phyloP scores from a whole-genome alignment of 2,329 filamentous ascomycete species.

The Exophiala sp. region DNA sequence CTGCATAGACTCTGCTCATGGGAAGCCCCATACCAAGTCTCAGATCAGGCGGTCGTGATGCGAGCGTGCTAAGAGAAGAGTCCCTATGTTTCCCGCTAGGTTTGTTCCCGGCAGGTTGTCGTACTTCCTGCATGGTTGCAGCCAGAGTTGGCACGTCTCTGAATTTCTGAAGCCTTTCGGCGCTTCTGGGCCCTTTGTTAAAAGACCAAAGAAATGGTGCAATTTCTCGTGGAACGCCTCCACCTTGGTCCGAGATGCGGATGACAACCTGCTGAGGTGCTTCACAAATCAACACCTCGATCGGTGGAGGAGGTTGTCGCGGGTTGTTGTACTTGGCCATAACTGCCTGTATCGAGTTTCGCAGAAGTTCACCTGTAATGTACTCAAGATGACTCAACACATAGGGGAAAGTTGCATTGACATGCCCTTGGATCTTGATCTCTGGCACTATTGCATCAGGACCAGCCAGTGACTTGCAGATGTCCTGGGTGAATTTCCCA shows the following conservation, averaged over 20 bases:
- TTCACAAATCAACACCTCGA: slow-evolving; percentile 93
- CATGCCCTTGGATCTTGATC: slow-evolving; percentile 78
- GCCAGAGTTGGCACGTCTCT: slow-evolving; percentile 84
- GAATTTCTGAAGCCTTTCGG: slow-evolving; percentile 77
- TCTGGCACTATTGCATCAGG: slow-evolving; percentile 69
- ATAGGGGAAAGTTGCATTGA: slow-evolving; percentile 89
- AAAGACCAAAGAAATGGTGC: slow-evolving; percentile 95
- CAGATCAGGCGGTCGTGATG: slow-evolving; percentile 78
- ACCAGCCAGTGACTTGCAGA: slow-evolving; percentile 73
- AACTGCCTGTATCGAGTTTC: slow-evolving; percentile 91
- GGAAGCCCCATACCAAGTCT: slow-evolving; percentile 89
- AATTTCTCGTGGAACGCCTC: slow-evolving; percentile 80
- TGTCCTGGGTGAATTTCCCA: slow-evolving; percentile 68
- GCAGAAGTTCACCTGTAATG: slow-evolving; percentile 89
- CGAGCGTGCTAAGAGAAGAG: slow-evolving; percentile 73
- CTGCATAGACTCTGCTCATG: slow-evolving; percentile 89
- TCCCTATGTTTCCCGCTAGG: slow-evolving; percentile 40
- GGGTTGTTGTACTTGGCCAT: slow-evolving; percentile 66
- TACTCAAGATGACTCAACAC: slow-evolving; percentile 96
- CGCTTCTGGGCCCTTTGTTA: slow-evolving; percentile 80
- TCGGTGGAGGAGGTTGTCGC: slow-evolving; percentile 63
- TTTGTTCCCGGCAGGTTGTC: slow-evolving; percentile 25
- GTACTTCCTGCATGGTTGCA: slow-evolving; percentile 79
- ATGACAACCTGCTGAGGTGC: slow-evolving; percentile 93
- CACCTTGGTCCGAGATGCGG: slow-evolving; percentile 90